Percentiles rank a stretch among this genome's conserved stretches.
These are phyloP conservation scores for Dioscorea dumetorum DNA, from an alignment of 106 monocot species.

Conservation along the genomic window DNA sequence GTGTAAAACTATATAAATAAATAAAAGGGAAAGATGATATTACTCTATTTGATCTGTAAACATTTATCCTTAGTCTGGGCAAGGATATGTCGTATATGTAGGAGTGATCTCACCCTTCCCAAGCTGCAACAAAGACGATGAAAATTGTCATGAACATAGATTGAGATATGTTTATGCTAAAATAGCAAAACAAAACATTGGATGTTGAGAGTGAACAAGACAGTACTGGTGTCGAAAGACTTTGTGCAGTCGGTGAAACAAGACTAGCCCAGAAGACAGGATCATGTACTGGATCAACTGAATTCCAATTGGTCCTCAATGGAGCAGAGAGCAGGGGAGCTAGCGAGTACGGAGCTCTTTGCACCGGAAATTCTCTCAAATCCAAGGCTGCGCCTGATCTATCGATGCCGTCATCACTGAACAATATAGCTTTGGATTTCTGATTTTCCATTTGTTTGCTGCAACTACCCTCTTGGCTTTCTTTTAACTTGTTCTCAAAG, in stretches of 20 bases:
- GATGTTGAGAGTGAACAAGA: not conserved
- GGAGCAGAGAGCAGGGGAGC: slow-evolving; percentile 42
- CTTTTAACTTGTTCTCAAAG: slow-evolving; percentile 48
- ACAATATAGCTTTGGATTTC: slow-evolving; percentile 21
- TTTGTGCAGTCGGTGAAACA: slow-evolving; percentile 34
- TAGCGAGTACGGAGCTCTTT: slow-evolving; percentile 32
- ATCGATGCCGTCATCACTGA: slow-evolving; percentile 19
- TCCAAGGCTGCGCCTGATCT: slow-evolving; percentile 25
- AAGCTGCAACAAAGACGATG: slow-evolving; percentile 23
- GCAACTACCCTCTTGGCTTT: slow-evolving; percentile 12
- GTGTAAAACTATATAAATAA: too few relatives aligned
- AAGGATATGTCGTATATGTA: slow-evolving; percentile 23
- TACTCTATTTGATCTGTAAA: too few relatives aligned
- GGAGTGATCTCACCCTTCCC: slow-evolving; percentile 40
- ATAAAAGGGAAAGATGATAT: too few relatives aligned
- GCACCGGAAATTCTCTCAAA: slow-evolving; percentile 26
- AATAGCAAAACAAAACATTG: not conserved
- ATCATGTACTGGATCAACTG: slow-evolving; percentile 55
- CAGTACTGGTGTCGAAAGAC: slow-evolving; percentile 24
- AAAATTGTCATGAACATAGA: not conserved
- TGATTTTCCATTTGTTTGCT: slow-evolving; percentile 34
- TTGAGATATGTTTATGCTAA: not conserved
- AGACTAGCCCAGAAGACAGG: slow-evolving; percentile 66
- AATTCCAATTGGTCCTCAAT: slow-evolving; percentile 49
- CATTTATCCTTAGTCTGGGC: too few relatives aligned